phyloP scores from a whole-genome alignment of 73 alveolate genomes.

The Paraurostyla sp. region DNA sequence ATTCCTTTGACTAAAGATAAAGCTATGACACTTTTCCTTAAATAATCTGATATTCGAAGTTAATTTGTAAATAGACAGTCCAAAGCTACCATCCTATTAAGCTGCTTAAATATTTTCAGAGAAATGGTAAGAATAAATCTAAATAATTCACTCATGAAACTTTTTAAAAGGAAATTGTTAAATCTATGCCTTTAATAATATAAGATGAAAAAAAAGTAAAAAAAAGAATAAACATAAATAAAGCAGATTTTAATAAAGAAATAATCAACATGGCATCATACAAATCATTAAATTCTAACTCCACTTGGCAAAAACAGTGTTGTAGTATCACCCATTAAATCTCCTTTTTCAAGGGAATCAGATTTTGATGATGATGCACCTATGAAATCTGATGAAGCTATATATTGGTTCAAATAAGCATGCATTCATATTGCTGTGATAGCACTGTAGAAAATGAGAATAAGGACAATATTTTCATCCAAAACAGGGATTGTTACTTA shows the following conservation, averaged over 20 bases:
- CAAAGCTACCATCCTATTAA: background rate
- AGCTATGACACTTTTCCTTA: background rate
- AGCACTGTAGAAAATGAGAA: background rate
- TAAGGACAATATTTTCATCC: background rate
- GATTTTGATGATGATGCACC: background rate
- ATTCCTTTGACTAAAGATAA: background rate
- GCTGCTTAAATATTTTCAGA: background rate
- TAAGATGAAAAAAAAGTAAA: background rate
- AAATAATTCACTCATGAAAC: background rate
- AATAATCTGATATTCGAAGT: background rate
- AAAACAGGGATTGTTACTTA: background rate
- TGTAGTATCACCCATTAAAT: too few relatives aligned
- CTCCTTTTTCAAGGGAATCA: background rate
- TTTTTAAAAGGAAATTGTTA: background rate
- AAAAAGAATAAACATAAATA: background rate
- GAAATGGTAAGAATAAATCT: background rate
- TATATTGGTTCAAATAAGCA: constrained; percentile 13
- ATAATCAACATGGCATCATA: background rate
- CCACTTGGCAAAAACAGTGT: too few relatives aligned
- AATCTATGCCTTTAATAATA: background rate
- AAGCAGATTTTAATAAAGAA: background rate
- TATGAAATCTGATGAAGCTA: background rate
- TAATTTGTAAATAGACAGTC: background rate
- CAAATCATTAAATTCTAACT: too few relatives aligned
- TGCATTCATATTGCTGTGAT: background rate